Conservation (phyloP, 2,329 filamentous ascomycete genomes). For the Phialemoniopsis sp. region DNA sequence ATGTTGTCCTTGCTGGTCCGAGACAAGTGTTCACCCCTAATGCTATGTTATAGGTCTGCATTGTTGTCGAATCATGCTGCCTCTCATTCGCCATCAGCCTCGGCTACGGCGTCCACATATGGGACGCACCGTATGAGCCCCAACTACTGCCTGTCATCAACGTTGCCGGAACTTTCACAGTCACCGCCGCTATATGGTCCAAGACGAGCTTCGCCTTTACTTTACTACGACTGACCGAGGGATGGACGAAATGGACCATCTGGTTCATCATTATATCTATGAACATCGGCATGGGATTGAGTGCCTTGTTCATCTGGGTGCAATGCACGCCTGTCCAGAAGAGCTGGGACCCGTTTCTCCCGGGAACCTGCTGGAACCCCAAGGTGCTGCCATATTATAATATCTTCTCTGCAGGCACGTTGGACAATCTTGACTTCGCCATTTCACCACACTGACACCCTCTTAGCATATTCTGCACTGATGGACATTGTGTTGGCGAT, state of each 20-base stretch:
- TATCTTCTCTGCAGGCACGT: slow-evolving; percentile 13
- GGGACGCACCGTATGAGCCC: slow-evolving; percentile 3
- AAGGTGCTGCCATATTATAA: slow-evolving; percentile 14
- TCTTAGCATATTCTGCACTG: slow-evolving; percentile 14
- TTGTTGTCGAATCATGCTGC: neutral
- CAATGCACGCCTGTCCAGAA: slow-evolving; percentile 17
- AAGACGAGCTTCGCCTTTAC: slow-evolving; percentile 31
- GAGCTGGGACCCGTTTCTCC: slow-evolving; percentile 14
- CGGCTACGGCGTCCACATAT: slow-evolving; percentile 7
- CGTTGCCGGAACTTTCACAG: slow-evolving; percentile 8
- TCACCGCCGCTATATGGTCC: slow-evolving; percentile 9
- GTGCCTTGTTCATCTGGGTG: slow-evolving; percentile 17
- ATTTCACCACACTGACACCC: neutral
- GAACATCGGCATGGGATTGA: slow-evolving; percentile 20
- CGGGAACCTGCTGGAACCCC: slow-evolving; percentile 18
- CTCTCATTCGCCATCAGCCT: slow-evolving; percentile 1
- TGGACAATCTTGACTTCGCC: too few species aligned
- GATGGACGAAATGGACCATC: slow-evolving; percentile 14
- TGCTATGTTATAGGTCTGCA: neutral
- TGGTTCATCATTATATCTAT: slow-evolving; percentile 26
- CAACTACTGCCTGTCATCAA: slow-evolving; percentile 4
- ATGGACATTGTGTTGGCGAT: slow-evolving; percentile 19
- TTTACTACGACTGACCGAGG: slow-evolving; percentile 21
- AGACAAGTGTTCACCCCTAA: neutral
- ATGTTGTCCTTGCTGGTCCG: slow-evolving; percentile 1